Base-by-base conservation (phyloP, 768 basidiomycete genomes). In the Tubosaeta sp. region DNA sequence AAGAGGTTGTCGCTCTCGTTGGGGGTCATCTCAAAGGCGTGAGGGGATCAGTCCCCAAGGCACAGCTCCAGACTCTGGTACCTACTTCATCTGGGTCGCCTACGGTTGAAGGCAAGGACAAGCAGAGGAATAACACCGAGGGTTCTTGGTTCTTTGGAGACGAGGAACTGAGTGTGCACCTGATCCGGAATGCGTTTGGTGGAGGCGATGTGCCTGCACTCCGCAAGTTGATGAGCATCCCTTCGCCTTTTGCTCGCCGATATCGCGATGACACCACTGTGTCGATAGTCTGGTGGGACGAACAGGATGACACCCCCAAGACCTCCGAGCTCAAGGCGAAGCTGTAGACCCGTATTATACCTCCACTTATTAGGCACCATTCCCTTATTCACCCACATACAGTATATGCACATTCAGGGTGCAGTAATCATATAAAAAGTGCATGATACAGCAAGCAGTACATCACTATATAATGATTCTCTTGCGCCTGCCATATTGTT, bases 151-250 rank as follows among this genome's bases (percentile, higher is more conserved):
- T 80, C 8, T 95, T 95, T 59, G 79, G 76, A 44, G 90, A 94
- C 61, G 83, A 84, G 16, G 88, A 92, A 59, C 63, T 89, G 50
- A 79, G 86, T 54, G 82, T 87, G 35, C 93, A 95, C 68, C 72
- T 95, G 16, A 91, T 95, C 52, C 78, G 92, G 55, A 95, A 95
- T 63, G 90, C 92, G n/a, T 83, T 94, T 53, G 91, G 91, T n/a
- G 91, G 93, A 29, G 88, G 81, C 2, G 80, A 94, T 62, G 74
- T 79, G 49, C 63, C 52, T 43, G 68, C 70, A 46, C 74, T 95
- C 53, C 77, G 83, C 46, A 76, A 72, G 64, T 55, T 82, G 50
- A 71, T 93, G 62, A 92, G 90, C 67, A 92, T 95, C 42, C 89
- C 91, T n/a, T 75, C 88, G 6, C 89, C 90, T 14, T 70, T 81